phyloP scores from a whole-genome alignment of 2,329 filamentous ascomycete genomes.

The Ascochyta rabiei region DNA sequence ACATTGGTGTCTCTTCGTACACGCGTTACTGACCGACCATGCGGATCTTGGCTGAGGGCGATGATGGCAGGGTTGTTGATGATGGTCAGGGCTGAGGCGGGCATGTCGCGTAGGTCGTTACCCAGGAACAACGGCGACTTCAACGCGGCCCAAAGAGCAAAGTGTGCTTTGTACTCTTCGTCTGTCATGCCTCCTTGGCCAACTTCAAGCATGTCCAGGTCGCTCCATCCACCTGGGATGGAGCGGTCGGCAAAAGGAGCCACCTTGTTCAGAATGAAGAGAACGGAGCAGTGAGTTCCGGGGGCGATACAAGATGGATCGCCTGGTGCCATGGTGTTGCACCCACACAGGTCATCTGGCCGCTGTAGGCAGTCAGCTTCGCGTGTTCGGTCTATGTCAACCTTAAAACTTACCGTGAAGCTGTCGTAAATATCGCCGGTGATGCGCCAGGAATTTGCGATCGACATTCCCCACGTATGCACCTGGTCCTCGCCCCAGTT shows the following conservation, averaged over 20 bases:
- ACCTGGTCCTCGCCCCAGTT: slow-evolving; percentile 46
- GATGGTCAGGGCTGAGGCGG: slow-evolving; percentile 49
- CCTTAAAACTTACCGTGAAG: slow-evolving; percentile 19
- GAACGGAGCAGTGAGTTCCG: slow-evolving; percentile 36
- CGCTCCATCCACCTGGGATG: slow-evolving; percentile 39
- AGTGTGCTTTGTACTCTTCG: slow-evolving; percentile 47
- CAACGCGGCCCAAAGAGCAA: slow-evolving; percentile 51
- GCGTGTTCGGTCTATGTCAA: background rate
- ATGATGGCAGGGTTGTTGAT: slow-evolving; percentile 46
- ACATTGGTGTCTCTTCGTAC: slow-evolving; percentile 27
- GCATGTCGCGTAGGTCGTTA: slow-evolving; percentile 48
- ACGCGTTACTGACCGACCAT: slow-evolving; percentile 30
- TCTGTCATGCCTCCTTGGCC: slow-evolving; percentile 38
- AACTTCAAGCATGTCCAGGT: slow-evolving; percentile 42
- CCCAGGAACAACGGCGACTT: slow-evolving; percentile 54
- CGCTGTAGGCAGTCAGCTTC: slow-evolving; percentile 15
- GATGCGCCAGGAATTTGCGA: slow-evolving; percentile 45
- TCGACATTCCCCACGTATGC: slow-evolving; percentile 44
- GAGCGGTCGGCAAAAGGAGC: slow-evolving; percentile 34
- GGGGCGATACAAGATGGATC: slow-evolving; percentile 34
- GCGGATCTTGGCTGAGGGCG: slow-evolving; percentile 33
- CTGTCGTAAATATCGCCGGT: slow-evolving; percentile 40
- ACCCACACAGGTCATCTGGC: slow-evolving; percentile 35
- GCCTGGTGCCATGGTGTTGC: slow-evolving; percentile 32
- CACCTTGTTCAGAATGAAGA: slow-evolving; percentile 40